These are phyloP conservation scores for Saitoella complicata DNA, from an alignment of 805 yeast species.

Conservation along the genomic window DNA sequence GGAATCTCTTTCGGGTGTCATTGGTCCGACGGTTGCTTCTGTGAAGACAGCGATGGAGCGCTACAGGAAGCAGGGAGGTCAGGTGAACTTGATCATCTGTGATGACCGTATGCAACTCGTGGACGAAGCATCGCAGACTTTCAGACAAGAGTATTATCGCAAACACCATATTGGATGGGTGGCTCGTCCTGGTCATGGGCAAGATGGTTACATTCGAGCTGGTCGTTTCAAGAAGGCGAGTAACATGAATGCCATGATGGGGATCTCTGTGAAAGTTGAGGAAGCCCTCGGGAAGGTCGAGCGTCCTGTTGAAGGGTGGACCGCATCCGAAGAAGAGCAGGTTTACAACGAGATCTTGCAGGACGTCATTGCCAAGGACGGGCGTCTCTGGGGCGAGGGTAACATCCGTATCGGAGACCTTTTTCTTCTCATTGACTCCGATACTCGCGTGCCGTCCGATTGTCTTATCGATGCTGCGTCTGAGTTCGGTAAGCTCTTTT, in stretches of 20 bases:
- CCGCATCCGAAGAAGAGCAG: slow-evolving; percentile 6
- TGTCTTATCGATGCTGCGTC: slow-evolving; percentile 11
- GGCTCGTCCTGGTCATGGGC: slow-evolving; percentile 9
- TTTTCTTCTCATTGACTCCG: slow-evolving; percentile 9
- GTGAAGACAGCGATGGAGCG: slow-evolving; percentile 7
- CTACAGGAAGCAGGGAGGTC: slow-evolving; percentile 10
- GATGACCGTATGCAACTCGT: slow-evolving; percentile 11
- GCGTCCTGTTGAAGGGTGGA: slow-evolving; percentile 7
- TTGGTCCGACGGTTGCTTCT: slow-evolving; percentile 9
- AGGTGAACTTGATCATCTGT: slow-evolving; percentile 8
- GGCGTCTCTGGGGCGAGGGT: slow-evolving; percentile 7
- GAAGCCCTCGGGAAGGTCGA: slow-evolving; percentile 3
- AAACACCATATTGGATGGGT: slow-evolving; percentile 10
- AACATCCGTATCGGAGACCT: slow-evolving; percentile 11
- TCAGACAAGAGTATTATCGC: slow-evolving; percentile 5
- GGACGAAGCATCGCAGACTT: slow-evolving; percentile 4
- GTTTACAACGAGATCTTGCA: slow-evolving; percentile 6
- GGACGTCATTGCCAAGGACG: slow-evolving; percentile 2
- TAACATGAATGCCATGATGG: slow-evolving; percentile 9
- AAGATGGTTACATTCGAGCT: slow-evolving; percentile 7
- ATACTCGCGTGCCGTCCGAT: slow-evolving; percentile 10
- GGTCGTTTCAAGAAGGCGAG: slow-evolving; percentile 11
- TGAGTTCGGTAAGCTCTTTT: slow-evolving; percentile 6
- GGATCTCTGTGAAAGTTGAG: slow-evolving; percentile 9
- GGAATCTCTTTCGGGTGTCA: slow-evolving; percentile 9